A percentile compares a stretch with the other conserved stretches of the same genome.
phyloP scores from a whole-genome alignment of 495 filamentous ascomycete genomes.

The Podospora conica region DNA sequence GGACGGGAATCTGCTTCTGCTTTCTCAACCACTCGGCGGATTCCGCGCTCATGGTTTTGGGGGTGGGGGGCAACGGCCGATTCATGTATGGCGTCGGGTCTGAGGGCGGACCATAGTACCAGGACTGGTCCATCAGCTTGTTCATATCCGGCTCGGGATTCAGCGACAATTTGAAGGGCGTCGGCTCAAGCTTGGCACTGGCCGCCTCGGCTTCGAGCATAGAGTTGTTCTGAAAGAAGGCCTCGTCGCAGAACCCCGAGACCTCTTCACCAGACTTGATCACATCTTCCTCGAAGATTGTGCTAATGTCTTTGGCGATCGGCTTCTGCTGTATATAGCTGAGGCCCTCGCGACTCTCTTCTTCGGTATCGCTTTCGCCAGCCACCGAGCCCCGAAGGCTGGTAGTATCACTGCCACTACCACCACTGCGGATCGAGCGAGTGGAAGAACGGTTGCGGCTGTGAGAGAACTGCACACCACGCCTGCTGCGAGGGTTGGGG shows the following conservation, averaged over 20 bases:
- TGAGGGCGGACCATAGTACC: not conserved
- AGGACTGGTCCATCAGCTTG: not conserved
- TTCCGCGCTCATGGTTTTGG: not conserved
- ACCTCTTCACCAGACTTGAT: not conserved
- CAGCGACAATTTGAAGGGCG: not conserved
- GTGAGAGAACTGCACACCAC: constrained; percentile 72
- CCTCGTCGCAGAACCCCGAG: not conserved
- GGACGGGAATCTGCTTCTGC: not conserved
- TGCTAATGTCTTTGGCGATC: not conserved
- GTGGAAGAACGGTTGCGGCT: constrained; percentile 22
- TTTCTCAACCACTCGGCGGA: not conserved
- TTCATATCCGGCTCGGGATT: not conserved
- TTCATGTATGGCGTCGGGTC: not conserved
- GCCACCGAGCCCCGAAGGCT: not conserved
- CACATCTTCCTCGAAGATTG: not conserved
- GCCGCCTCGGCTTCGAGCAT: not conserved
- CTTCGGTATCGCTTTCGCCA: not conserved
- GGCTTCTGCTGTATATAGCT: not conserved
- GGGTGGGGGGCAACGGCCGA: not conserved
- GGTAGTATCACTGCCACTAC: not conserved
- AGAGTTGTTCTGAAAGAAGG: not conserved
- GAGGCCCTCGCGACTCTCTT: not conserved
- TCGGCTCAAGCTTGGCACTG: not conserved
- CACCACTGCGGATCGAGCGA: not conserved
- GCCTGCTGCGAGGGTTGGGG: constrained; percentile 59